A percentile compares a stretch with the other conserved stretches of the same genome.
Conservation (phyloP, 2,329 filamentous ascomycete genomes). For the Hypoxylon rubiginosum region DNA sequence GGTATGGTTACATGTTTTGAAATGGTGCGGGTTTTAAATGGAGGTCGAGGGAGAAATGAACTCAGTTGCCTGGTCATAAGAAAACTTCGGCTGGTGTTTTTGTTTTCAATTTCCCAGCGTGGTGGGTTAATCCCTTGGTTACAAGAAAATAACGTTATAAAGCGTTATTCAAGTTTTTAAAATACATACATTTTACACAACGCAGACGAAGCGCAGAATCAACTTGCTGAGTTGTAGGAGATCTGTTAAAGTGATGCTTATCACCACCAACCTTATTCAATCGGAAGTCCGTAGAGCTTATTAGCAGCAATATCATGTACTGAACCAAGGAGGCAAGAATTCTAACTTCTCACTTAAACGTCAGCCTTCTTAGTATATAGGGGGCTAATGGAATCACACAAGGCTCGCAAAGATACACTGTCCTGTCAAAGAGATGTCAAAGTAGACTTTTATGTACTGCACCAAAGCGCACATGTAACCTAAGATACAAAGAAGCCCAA, state of each 20-base stretch:
- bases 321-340: no score
- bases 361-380: background rate
- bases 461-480: slow-evolving; percentile 37
- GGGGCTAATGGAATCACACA: background rate
- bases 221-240: no score
- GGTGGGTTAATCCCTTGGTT: background rate
- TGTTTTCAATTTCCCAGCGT: no score
- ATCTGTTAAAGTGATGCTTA: background rate
- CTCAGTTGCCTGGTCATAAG: no score
- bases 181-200: background rate
- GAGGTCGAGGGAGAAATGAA: background rate
- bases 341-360: no score
- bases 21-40: background rate
- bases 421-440: slow-evolving; percentile 25
- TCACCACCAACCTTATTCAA: no score
- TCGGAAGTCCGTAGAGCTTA: background rate
- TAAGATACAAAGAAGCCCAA: slow-evolving; percentile 41
- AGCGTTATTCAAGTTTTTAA: no score
- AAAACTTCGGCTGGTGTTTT: no score
- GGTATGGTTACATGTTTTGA: no score
- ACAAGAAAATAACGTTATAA: background rate
- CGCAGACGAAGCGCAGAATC: background rate
- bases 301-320: no score
- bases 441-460: slow-evolving; percentile 34
- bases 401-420: background rate